Conservation (phyloP, 1,139 yeast species). For the Diutina pseudorugosa region DNA sequence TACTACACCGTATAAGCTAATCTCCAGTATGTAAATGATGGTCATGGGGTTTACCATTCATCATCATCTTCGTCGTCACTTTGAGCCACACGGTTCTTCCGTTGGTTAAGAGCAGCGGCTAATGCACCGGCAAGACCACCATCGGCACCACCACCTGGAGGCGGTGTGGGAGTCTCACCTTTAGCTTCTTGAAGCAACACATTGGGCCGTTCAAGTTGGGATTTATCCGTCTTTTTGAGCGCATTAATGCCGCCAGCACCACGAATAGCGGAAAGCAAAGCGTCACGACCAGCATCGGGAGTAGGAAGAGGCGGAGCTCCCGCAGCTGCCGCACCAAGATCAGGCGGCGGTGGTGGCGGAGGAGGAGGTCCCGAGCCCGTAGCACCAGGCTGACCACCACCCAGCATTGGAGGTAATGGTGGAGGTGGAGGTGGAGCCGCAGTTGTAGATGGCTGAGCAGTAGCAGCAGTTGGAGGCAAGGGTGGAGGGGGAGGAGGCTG, state of each 20-base stretch:
- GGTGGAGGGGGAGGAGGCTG: conserved; percentile 5
- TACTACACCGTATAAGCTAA: too few species aligned
- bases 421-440: conserved; percentile 24
- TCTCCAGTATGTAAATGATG: too few species aligned
- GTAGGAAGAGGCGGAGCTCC: conserved; percentile 14
- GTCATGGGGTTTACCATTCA: conserved; percentile 34
- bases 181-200: conserved; percentile 58
- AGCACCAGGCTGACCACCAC: conserved; percentile 10
- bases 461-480: not conserved
- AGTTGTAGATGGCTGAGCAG: too few species aligned
- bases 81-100: conserved; percentile 73
- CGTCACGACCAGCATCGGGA: conserved; percentile 59
- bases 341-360: conserved; percentile 17
- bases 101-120: conserved; percentile 70
- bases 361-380: conserved; percentile 15
- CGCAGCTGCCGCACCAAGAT: conserved; percentile 7
- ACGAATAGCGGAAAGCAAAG: conserved; percentile 77
- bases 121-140: conserved; percentile 73
- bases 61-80: conserved; percentile 84
- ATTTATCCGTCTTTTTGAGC: conserved; percentile 68
- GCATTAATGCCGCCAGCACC: conserved; percentile 53
- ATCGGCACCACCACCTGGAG: conserved; percentile 18
- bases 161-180: conserved; percentile 33
- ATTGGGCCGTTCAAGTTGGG: conserved; percentile 71
- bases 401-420: conserved; percentile 15